Evolutionary conservation across 257 asterid species (phyloP), one percentile per base, ranked within the genome.

Genomic region (Craterostigma plantagineum): DNA sequence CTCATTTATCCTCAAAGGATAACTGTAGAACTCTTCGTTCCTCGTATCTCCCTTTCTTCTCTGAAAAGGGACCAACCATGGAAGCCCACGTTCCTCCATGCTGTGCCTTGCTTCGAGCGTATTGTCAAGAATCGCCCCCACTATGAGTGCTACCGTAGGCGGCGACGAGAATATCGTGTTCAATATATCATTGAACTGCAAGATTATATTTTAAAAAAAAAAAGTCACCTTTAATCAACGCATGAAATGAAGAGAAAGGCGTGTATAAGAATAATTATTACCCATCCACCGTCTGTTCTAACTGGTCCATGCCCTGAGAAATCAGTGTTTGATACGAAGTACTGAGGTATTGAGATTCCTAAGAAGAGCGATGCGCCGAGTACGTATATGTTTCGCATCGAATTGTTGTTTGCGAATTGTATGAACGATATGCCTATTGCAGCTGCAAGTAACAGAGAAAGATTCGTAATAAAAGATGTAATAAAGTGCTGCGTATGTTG

Each of bases 281-380:
- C 99, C 99, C 99, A 90, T 80, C 96, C 92, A 48, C 67, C 96
- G 23, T 66, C 53, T 8, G 96, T 77, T 66, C 72, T 48, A 58
- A 83, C 76, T 23, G 99, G 99, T 18, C 95, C 95, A 52, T 74
- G 93, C 10, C 95, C 99, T 23, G 60, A n/a, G 1, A 14, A 35
- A 54, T 79, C 78, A 0, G 91, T 83, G 67, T 71, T 72, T 84
- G 59, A 67, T 60, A 73, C 58, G 41, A 90, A 90, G 50, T 75
- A 90, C 46, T 90, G 99, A 10, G 99, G 76, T 55, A 83, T 69
- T 0, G 99, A 83, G 55, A 83, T 67, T 23, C 92, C 96, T 43
- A 90, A 61, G 71, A 80, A 83, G 45, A 90, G 56, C 45, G 99
- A 51, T 39, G 75, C 54, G 11, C 99, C 96, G 46, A 80, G 48